A percentile compares a stretch with the other conserved stretches of the same genome.
Evolutionary conservation across 106 monocot genomes (phyloP).

Genomic region (Acanthochlamys bracteata): DNA sequence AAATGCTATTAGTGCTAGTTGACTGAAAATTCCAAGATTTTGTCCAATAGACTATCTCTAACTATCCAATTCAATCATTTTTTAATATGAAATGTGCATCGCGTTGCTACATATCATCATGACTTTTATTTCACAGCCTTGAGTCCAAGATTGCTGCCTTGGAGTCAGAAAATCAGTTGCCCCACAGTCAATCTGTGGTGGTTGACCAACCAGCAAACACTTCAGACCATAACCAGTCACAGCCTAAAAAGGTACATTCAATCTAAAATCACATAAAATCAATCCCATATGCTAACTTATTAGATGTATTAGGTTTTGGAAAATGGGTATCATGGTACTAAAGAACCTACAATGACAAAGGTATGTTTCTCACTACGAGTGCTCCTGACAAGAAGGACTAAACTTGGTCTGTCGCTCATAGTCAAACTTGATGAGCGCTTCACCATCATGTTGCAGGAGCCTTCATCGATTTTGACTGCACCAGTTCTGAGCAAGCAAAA

Average conservation of each 20-base stretch:
- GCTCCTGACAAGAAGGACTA: background rate
- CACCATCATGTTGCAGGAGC: slow-evolving; percentile 40
- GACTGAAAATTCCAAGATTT: no score
- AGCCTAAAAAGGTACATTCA: slow-evolving; percentile 22
- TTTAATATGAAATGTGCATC: background rate
- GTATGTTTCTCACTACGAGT: slow-evolving; percentile 17
- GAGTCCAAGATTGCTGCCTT: slow-evolving; percentile 53
- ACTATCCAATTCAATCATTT: no score
- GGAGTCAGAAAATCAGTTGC: slow-evolving; percentile 70
- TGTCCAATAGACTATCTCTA: no score
- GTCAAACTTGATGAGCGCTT: no score
- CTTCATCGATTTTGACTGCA: slow-evolving; percentile 12
- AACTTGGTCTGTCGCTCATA: no score
- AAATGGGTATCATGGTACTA: slow-evolving; percentile 35
- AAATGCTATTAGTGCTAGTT: no score
- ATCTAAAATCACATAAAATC: background rate
- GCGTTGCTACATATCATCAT: background rate
- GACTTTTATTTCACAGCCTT: slow-evolving; percentile 26
- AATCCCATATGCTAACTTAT: no score
- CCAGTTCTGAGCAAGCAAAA: slow-evolving; percentile 65
- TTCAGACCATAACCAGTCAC: slow-evolving; percentile 15
- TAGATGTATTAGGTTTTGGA: slow-evolving; percentile 33
- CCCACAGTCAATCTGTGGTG: slow-evolving; percentile 32
- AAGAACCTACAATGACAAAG: slow-evolving; percentile 21
- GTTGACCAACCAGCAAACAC: slow-evolving; percentile 20